Evolutionary conservation across 2,329 filamentous ascomycete species (phyloP), one percentile per base, ranked within the genome.

Genomic region (Cladophialophora psammophila): DNA sequence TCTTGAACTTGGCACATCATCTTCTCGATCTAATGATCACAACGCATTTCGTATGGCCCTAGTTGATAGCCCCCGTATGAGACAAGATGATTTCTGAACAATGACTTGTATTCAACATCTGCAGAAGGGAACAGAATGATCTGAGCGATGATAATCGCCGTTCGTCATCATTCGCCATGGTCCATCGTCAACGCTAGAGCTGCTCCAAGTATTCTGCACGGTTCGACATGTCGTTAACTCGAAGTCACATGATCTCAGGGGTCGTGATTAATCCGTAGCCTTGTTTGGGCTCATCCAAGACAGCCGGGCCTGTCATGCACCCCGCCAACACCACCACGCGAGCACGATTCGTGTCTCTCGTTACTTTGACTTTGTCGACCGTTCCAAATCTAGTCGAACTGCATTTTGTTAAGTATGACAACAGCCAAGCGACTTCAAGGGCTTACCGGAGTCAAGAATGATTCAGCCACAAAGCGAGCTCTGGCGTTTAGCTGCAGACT

Each of bases 401-500:
- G 45, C 32, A 31, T 8, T n/a, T 8, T 26, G 55, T 67, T 38
- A 69, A 65, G 45, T 38, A 50, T 15, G 31, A n/a, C n/a, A 9
- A 52, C 5, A 20, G 18, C 34, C 15, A 31, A 36, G 31, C 4
- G 53, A 15, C 13, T n/a, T 15, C 42, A 10, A 7, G 66, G 63
- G 77, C 86, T 72, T 85, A 95, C 92, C 68, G 94, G 95, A 77
- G 94, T 97, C 80, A 99, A 83, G 86, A 99, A 99, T 67, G 95
- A 97, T 82, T 99, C 95, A 56, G 95, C 95, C 60, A 99, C 94
- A 78, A 98, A 99, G 85, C 95, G 90, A 78, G 95, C 95, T 81
- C 95, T 88, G 64, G 95, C 94, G 79, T 99, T 99, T 79, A 99
- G 84, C 94, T 97, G 76, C 13, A 54, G 61, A 10, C 40, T 61